Evolutionary conservation across 2,329 filamentous ascomycete species (phyloP), one percentile per base, ranked within the genome.

Genomic region (Ceratocystis diversiconidia): DNA sequence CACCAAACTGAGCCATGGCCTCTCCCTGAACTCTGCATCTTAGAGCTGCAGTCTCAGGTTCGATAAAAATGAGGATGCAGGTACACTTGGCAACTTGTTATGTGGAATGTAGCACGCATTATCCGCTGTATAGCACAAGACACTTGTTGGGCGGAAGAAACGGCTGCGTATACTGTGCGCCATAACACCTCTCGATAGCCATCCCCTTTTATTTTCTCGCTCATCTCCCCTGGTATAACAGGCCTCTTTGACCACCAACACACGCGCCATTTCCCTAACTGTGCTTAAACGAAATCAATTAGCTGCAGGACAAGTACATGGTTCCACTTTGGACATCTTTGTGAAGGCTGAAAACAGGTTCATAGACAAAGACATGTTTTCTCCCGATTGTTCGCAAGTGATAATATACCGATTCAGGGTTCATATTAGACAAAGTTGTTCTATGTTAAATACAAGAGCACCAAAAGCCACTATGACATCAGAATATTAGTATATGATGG

Each of bases 241-340:
- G 48, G 48, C 48, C 55, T 36, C 55, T 30, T 30, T n/a, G 30
- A 17, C 5, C 55, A 30, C 7, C 15, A 32, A 36, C 12, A 36
- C 55, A 59, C 32, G 55, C 28, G n/a, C 55, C 55, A 15, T 30
- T 59, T 59, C 55, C 44, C 44, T 32, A 48, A 43, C 30, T 62
- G 5, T 67, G 65, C 65, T 61, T 67, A 67, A 67, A 64, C 65
- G 65, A 67, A 59, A 67, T 67, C 60, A 64, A 60, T 7, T 62
- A 57, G 32, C 52, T 61, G 57, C 61, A 61, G 62, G 57, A 52
- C 48, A 48, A 28, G 28, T 19, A 7, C 55, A 25, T 59, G 55
- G 55, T 59, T 15, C 55, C 55, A 36, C 55, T 59, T 59, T 59
- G 25, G 28, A 59, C 55, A 32, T 59, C 55, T 59, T 59, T 59